A percentile compares a stretch with the other conserved stretches of the same genome.
These are phyloP conservation scores for Dalbergia cochinchinensis DNA, from an alignment of 306 rosid genomes.

Conservation along the genomic window DNA sequence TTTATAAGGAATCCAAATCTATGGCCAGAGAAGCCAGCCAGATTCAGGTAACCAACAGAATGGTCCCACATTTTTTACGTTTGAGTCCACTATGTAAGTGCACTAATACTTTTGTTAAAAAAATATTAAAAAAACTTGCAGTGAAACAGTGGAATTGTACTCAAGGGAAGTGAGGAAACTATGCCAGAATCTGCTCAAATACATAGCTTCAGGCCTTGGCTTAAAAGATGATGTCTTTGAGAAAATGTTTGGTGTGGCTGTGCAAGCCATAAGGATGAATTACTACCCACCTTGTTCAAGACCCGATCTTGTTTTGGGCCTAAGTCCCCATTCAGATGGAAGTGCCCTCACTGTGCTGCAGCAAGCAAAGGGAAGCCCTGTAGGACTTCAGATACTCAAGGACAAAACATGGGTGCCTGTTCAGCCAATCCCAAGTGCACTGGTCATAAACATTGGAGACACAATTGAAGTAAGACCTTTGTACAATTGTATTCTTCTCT, in stretches of 20 bases:
- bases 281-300: conserved; percentile 94
- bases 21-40: conserved; percentile 84
- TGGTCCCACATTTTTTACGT: not conserved
- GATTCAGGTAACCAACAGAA: conserved; percentile 64
- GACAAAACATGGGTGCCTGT: conserved; percentile 79
- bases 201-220: conserved; percentile 76
- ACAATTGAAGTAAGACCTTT: conserved; percentile 75
- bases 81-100: conserved; percentile 9
- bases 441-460: conserved; percentile 94
- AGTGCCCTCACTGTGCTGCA: conserved; percentile 96
- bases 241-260: conserved; percentile 82
- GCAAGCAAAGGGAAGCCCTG: conserved; percentile 79
- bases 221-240: conserved; percentile 65
- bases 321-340: conserved; percentile 98
- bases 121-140: conserved; percentile 42
- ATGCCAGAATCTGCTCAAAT: conserved; percentile 69
- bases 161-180: conserved; percentile 72
- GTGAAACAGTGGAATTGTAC: conserved; percentile 83
- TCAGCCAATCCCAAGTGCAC: conserved; percentile 83
- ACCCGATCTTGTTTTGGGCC: conserved; percentile 97
- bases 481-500: not conserved
- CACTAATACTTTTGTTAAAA: not conserved
- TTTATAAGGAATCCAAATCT: conserved; percentile 69
- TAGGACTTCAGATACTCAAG: conserved; percentile 89
- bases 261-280: conserved; percentile 97